Percentiles rank a stretch among this genome's conserved stretches.
Evolutionary conservation across 257 asterid genomes (phyloP).

Genomic region (Buddleja alternifolia): DNA sequence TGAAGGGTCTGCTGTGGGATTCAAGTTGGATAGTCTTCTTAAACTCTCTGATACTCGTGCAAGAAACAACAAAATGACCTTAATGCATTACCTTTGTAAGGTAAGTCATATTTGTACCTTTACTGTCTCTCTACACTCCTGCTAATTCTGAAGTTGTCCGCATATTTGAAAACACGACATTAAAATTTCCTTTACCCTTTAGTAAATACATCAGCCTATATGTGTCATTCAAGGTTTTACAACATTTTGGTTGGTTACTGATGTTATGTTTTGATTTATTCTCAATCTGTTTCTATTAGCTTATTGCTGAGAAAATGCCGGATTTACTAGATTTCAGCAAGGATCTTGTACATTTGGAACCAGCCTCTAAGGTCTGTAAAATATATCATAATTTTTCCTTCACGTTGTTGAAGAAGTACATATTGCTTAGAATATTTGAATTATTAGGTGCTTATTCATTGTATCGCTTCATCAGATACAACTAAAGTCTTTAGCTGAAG

Average conservation of each 20-base stretch:
- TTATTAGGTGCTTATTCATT: conserved; percentile 28
- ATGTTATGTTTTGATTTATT: conserved; percentile 14
- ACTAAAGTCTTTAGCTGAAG: conserved; percentile 96
- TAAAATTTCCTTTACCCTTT: not conserved
- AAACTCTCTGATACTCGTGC: conserved; percentile 99
- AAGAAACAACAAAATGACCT: conserved; percentile 93
- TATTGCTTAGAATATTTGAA: conserved; percentile 27
- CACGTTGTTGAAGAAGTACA: conserved; percentile 6
- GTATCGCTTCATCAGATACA: conserved; percentile 61
- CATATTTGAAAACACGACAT: not conserved
- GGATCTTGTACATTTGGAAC: conserved; percentile 91
- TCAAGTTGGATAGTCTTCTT: conserved; percentile 96
- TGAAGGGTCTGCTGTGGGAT: conserved; percentile 96
- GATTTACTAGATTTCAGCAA: conserved; percentile 88
- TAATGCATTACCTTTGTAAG: conserved; percentile 98
- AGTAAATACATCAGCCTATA: not conserved
- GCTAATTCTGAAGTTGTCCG: conserved; percentile 18
- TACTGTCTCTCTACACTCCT: conserved; percentile 15
- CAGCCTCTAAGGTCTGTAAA: conserved; percentile 83
- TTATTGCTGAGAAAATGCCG: conserved; percentile 87
- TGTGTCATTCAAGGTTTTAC: no score
- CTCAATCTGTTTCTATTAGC: conserved; percentile 42
- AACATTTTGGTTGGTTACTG: conserved; percentile 10
- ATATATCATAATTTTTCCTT: conserved; percentile 19
- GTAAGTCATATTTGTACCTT: conserved; percentile 44